These are phyloP conservation scores for Hirsutella minnesotensis DNA, from an alignment of 2,329 filamentous ascomycete species.

Conservation along the genomic window DNA sequence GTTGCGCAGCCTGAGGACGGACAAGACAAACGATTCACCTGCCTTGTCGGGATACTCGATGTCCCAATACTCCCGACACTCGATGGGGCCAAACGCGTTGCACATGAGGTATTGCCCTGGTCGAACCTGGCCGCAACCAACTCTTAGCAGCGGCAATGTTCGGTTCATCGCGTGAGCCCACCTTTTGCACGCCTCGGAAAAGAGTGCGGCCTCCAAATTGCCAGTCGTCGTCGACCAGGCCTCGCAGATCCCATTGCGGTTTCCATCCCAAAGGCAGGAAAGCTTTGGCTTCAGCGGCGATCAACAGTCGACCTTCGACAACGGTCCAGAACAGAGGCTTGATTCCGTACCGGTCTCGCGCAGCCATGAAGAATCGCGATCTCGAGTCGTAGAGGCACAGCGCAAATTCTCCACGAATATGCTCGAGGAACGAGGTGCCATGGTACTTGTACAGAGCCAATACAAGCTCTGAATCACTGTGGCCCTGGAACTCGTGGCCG, in stretches of 20 bases:
- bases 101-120: neutral
- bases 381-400: conserved; percentile 35
- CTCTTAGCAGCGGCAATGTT: conserved; percentile 23
- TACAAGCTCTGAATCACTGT: conserved; percentile 39
- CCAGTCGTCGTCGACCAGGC: conserved; percentile 30
- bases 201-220: conserved; percentile 31
- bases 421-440: conserved; percentile 25
- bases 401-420: conserved; percentile 43
- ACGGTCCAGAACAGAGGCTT: conserved; percentile 43
- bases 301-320: conserved; percentile 24
- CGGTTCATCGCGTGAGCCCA: conserved; percentile 28
- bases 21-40: neutral
- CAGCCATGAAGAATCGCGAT: conserved; percentile 29
- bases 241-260: conserved; percentile 39
- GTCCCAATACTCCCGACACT: conserved; percentile 39
- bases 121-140: conserved; percentile 5
- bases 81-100: conserved; percentile 10
- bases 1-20: neutral
- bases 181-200: conserved; percentile 34
- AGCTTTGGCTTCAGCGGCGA: conserved; percentile 42
- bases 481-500: conserved; percentile 30
- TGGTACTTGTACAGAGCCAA: conserved; percentile 38
- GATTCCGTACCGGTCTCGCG: conserved; percentile 42
- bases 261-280: conserved; percentile 38
- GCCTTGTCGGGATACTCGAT: conserved; percentile 39